phyloP scores from a whole-genome alignment of 2,329 filamentous ascomycete species.

The Stachybotrys echinatus region DNA sequence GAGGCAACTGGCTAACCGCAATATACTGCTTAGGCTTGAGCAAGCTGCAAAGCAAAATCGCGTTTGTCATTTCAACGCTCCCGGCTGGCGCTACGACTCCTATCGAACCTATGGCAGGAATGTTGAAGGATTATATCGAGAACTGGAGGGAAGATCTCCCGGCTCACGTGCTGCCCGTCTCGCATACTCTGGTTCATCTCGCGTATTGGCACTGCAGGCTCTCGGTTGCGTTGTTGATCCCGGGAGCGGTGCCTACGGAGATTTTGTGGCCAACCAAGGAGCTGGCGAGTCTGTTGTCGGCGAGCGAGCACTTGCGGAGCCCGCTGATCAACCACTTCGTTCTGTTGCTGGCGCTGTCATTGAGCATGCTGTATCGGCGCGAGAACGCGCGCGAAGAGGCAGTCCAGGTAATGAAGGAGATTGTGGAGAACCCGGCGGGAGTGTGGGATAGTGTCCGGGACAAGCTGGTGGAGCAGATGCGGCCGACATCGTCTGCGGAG shows the following conservation, averaged over 20 bases:
- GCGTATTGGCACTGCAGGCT: slow-evolving; percentile 67
- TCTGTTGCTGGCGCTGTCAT: slow-evolving; percentile 52
- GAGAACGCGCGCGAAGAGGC: slow-evolving; percentile 54
- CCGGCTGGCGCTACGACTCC: slow-evolving; percentile 27
- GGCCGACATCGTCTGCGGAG: slow-evolving; percentile 29
- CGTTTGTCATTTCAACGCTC: slow-evolving; percentile 30
- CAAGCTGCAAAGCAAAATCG: slow-evolving; percentile 43
- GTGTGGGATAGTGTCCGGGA: slow-evolving; percentile 54
- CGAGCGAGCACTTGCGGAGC: slow-evolving; percentile 48
- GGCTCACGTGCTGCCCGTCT: slow-evolving; percentile 43
- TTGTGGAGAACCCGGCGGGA: slow-evolving; percentile 48
- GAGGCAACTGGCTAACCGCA: slow-evolving; percentile 6
- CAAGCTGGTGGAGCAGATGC: slow-evolving; percentile 28
- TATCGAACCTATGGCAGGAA: slow-evolving; percentile 25
- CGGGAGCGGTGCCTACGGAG: slow-evolving; percentile 48
- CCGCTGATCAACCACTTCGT: slow-evolving; percentile 65
- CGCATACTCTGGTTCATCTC: slow-evolving; percentile 55
- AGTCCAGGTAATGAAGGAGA: slow-evolving; percentile 45
- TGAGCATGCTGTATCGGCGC: slow-evolving; percentile 53
- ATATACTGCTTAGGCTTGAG: slow-evolving; percentile 40
- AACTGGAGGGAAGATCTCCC: slow-evolving; percentile 62
- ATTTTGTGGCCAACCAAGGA: slow-evolving; percentile 56
- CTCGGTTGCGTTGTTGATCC: slow-evolving; percentile 55
- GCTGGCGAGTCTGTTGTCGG: slow-evolving; percentile 52
- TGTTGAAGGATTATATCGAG: slow-evolving; percentile 40